Evolutionary conservation across 495 filamentous ascomycete species (phyloP), one percentile per base, ranked within the genome.

Genomic region (Aspergillus avenaceus): DNA sequence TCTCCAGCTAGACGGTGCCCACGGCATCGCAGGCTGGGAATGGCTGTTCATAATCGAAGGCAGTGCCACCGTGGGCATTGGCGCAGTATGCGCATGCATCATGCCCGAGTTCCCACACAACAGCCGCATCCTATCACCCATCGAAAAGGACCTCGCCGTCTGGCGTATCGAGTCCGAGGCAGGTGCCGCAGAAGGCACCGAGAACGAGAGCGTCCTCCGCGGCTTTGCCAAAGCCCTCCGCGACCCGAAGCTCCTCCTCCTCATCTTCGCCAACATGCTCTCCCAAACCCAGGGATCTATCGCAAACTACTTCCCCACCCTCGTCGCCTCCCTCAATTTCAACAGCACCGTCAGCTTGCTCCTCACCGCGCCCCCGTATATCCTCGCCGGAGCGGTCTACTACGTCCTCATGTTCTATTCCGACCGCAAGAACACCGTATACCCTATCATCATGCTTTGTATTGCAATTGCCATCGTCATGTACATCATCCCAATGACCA

Each of bases 21-120:
- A 63, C 22, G 59, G 48, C 12, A 67, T 82, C 45, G 61, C 72
- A 49, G 75, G 73, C 8, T 83, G 78, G 80, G 69, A 77, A 49
- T 82, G 80, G 71, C 61, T 71, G 0, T 64, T 73, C 44, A 72
- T 75, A 41, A 69, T 75, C 41, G 64, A 75, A 40, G 74, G 72
- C 6, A 62, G 57, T 9, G 66, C 69, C 27, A 76, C 74, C 0
- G 64, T 73, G 13, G 68, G 59, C 3, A 58, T 77, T 27, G 73
- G 72, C 4, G 45, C 71, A 5, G 50, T 71, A 1, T 70, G 66
- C 44, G 63, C 67, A 41, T 65, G 62, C 16, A 52, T 74, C 32
- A 66, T 78, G 43, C 74, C 74, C 37, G 63, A 66, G 25, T 66
- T 63, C 36, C 63, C 63, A 0, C 60, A 66, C 41, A 66, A 66